A percentile compares a stretch with the other conserved stretches of the same genome.
Conservation (phyloP, 345 rosid species). For the Eucalyptus lansdowneana region DNA sequence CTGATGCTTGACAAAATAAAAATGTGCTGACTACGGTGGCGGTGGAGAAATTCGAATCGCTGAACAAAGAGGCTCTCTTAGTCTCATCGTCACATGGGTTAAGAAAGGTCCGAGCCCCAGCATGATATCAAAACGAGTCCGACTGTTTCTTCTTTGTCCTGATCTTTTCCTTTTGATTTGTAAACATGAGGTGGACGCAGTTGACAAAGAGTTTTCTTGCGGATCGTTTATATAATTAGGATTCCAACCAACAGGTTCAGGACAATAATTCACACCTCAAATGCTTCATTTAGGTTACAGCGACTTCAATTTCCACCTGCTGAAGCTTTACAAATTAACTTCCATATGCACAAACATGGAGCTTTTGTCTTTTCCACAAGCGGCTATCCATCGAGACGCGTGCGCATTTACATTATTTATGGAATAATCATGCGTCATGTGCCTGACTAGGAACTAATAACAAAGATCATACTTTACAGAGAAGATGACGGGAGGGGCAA, state of each 20-base stretch:
- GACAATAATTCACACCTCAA: neutral
- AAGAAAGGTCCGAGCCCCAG: neutral
- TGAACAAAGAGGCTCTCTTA: neutral
- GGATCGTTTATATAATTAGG: neutral
- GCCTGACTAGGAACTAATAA: neutral
- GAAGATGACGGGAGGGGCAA: neutral
- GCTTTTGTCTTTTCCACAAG: neutral
- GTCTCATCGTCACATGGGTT: neutral
- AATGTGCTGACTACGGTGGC: neutral
- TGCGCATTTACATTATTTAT: neutral
- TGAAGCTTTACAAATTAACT: neutral
- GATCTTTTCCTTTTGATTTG: neutral
- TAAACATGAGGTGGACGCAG: neutral
- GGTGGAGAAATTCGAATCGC: neutral
- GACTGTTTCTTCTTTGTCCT: neutral
- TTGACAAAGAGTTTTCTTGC: neutral
- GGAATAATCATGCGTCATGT: neutral
- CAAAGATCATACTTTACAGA: neutral
- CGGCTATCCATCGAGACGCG: neutral
- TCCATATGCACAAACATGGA: neutral
- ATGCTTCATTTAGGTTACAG: neutral
- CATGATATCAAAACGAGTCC: neutral
- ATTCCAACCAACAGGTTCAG: neutral
- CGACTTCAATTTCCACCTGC: neutral
- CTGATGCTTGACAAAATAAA: neutral